A percentile compares a stretch with the other conserved stretches of the same genome.
phyloP scores from a whole-genome alignment of 306 rosid genomes.

The Arachis hypogaea region DNA sequence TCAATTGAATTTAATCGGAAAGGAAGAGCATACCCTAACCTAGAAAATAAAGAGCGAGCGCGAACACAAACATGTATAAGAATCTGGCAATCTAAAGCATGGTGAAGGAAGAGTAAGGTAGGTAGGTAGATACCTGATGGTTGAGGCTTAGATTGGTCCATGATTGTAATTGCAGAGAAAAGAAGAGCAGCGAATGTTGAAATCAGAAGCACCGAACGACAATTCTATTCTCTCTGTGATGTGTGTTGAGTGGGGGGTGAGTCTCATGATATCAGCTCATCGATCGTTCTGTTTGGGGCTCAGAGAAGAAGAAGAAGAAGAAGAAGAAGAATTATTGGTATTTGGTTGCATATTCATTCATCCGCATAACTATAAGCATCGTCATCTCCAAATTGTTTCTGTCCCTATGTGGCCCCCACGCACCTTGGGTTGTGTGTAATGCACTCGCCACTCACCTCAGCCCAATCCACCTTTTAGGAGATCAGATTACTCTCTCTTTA shows the following conservation, averaged over 20 bases:
- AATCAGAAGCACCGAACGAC: background rate
- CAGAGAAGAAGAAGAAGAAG: background rate
- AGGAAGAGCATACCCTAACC: background rate
- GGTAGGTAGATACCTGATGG: conserved; percentile 18
- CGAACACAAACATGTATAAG: background rate
- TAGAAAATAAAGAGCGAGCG: background rate
- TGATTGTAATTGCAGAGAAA: conserved; percentile 7
- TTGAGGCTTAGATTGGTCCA: conserved; percentile 24
- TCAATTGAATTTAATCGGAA: background rate
- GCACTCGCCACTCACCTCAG: too few relatives aligned
- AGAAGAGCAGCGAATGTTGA: background rate
- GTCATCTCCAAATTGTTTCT: too few relatives aligned
- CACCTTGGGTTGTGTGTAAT: too few relatives aligned
- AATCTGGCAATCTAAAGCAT: background rate
- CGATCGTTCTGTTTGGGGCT: background rate
- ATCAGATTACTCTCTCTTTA: too few relatives aligned
- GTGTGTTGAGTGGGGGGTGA: background rate
- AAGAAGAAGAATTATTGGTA: background rate
- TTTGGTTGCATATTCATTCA: too few relatives aligned
- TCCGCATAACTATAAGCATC: too few relatives aligned
- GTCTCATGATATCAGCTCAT: background rate
- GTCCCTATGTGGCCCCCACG: too few relatives aligned
- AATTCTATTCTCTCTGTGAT: background rate
- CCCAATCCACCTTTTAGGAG: too few relatives aligned
- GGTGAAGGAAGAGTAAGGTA: background rate